Conservation (phyloP, 176 grass and related monocot genomes). For the Calamus simplicifolius region DNA sequence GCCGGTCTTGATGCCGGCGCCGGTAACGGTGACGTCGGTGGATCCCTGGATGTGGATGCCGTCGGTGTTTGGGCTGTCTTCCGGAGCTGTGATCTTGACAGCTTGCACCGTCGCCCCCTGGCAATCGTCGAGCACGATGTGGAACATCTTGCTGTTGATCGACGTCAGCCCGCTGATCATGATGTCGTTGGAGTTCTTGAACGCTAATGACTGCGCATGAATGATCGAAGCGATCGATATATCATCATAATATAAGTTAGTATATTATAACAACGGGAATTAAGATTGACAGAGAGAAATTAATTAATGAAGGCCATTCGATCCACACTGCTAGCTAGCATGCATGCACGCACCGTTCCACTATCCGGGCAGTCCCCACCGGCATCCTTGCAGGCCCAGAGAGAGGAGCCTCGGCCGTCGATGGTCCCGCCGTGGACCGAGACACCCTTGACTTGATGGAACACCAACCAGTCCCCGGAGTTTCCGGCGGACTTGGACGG, state of each 20-base stretch:
- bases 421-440: slow-evolving; percentile 61
- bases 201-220: slow-evolving; percentile 53
- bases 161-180: slow-evolving; percentile 56
- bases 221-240: no score
- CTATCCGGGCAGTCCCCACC: slow-evolving; percentile 31
- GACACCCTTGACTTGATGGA: slow-evolving; percentile 53
- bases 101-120: slow-evolving; percentile 39
- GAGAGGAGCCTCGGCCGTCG: slow-evolving; percentile 51
- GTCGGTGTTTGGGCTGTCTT: slow-evolving; percentile 80
- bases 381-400: slow-evolving; percentile 53
- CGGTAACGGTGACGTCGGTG: slow-evolving; percentile 38
- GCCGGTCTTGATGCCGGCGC: slow-evolving; percentile 58
- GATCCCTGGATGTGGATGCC: slow-evolving; percentile 87
- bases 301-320: no score
- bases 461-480: slow-evolving; percentile 64
- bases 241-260: no score
- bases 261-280: no score
- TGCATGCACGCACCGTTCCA: slow-evolving; percentile 36
- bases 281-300: no score
- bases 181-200: slow-evolving; percentile 64
- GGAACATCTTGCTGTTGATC: slow-evolving; percentile 69
- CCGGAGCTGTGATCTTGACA: slow-evolving; percentile 48
- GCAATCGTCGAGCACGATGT: slow-evolving; percentile 60
- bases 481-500: slow-evolving; percentile 23
- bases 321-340: no score